Conservation (phyloP, 2,329 filamentous ascomycete species). For the Pseudogymnoascus sp. region DNA sequence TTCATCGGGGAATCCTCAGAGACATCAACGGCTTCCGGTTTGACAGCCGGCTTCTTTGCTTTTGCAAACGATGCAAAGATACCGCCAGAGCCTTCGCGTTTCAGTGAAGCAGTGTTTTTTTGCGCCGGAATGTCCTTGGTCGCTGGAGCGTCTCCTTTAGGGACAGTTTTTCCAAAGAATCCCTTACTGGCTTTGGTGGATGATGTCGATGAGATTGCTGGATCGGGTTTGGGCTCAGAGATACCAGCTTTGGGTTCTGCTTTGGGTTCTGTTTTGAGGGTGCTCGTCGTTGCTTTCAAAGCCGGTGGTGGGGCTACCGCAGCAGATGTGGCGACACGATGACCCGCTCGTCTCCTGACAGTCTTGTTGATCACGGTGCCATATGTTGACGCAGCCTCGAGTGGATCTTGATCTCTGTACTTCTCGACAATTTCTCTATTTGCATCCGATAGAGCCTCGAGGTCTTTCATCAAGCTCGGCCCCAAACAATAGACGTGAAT, state of each 20-base stretch:
- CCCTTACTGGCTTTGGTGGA: conserved; percentile 23
- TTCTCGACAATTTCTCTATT: conserved; percentile 56
- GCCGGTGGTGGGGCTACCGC: conserved; percentile 34
- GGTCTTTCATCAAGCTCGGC: conserved; percentile 44
- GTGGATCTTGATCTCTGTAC: conserved; percentile 51
- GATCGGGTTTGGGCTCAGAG: conserved; percentile 19
- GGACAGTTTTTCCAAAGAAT: conserved; percentile 34
- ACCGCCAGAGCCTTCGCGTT: conserved; percentile 53
- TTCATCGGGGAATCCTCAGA: conserved; percentile 38
- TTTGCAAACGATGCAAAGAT: conserved; percentile 80
- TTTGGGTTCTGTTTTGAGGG: conserved; percentile 14
- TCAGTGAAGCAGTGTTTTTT: conserved; percentile 35
- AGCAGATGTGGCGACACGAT: conserved; percentile 21
- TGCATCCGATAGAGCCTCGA: conserved; percentile 66
- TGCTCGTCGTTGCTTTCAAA: conserved; percentile 29
- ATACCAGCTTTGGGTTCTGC: conserved; percentile 20
- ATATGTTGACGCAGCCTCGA: conserved; percentile 55
- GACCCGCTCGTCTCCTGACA: conserved; percentile 44
- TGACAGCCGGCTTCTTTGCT: conserved; percentile 48
- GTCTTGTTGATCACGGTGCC: conserved; percentile 70
- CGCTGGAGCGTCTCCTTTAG: conserved; percentile 15
- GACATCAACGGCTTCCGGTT: conserved; percentile 36
- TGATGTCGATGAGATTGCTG: conserved; percentile 14
- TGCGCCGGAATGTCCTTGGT: conserved; percentile 26
- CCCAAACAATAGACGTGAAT: conserved; percentile 86